Base-by-base conservation (phyloP, 192 early-diverging fungal genomes). In the Backusella westeae region DNA sequence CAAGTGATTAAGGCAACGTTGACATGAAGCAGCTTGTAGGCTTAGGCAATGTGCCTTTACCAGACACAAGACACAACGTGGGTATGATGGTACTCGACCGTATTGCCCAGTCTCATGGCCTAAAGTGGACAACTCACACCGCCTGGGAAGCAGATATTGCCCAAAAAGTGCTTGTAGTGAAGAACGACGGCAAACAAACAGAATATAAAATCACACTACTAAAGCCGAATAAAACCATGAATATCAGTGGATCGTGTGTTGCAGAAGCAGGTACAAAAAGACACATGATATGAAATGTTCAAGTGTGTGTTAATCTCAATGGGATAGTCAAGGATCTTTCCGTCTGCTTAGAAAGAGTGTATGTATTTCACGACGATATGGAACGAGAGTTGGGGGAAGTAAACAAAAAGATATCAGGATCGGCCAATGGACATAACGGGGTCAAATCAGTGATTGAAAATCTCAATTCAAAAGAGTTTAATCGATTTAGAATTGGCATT, bases 311-410 rank as follows among this genome's bases (percentile, higher is more conserved):
- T 17, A 44, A 44, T 44, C 15, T 44, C 15, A 49, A 15, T 1
- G 6, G 34, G 4, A 14, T 0, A 52, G 90, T 83, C 3, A 77
- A 71, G 21, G 87, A 88, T 7, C 76, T 90, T 6, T 68, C 76
- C 8, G 78, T 92, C 8, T 35, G 77, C 1, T 36, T 75, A 2
- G 72, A 76, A 8, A 78, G 91, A 42, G 56, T 92, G 1, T 81
- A 91, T 53, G 82, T 94, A 1, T 77, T 93, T 6, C 93, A 94
- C 76, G 93, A 94, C 69, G 93, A 94, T 77, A 80, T 94, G 79
- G 84, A 93, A 65, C 85, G 90, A 10, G 84, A 86, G 15, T 65
- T 93, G 8, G 92, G 90, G 10, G 87, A 87, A 70, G 46, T 92
- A 0, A 85, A 88, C 6, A 73, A 87, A 35, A 94, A 94, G 74